phyloP scores from a whole-genome alignment of 371 early-diverging fungal genomes.

The Sporodiniella umbellata region DNA sequence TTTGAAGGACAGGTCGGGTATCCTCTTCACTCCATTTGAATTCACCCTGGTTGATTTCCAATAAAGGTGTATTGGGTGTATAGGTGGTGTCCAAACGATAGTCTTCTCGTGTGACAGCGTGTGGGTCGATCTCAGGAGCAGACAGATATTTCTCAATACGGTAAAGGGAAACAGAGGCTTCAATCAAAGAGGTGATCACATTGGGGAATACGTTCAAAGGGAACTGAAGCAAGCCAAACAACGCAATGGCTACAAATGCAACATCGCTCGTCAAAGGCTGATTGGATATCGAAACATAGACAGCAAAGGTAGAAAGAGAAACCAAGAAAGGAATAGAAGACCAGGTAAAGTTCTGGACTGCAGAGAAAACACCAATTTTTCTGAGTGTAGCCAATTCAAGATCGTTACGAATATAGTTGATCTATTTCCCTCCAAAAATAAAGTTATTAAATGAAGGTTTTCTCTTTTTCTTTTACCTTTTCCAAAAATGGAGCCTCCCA shows the following conservation, averaged over 20 bases:
- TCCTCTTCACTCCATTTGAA: conserved; percentile 37
- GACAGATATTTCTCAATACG: conserved; percentile 79
- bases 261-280: conserved; percentile 68
- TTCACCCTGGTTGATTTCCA: conserved; percentile 34
- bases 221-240: conserved; percentile 94
- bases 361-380: conserved; percentile 65
- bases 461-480: conserved; percentile 16
- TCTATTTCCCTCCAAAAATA: conserved; percentile 36
- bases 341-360: conserved; percentile 64
- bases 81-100: conserved; percentile 26
- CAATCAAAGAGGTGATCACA: conserved; percentile 66
- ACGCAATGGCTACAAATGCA: conserved; percentile 86
- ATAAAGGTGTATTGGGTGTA: conserved; percentile 31
- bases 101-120: conserved; percentile 52
- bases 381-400: conserved; percentile 74
- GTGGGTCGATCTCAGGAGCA: conserved; percentile 72
- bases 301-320: conserved; percentile 79
- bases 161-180: conserved; percentile 79
- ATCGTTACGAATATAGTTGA: conserved; percentile 73
- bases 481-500: conserved; percentile 73
- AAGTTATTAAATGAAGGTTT: not conserved
- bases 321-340: conserved; percentile 88
- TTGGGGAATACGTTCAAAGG: conserved; percentile 74
- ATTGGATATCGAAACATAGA: conserved; percentile 62
- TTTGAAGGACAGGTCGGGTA: conserved; percentile 45